Percentiles rank a stretch among this genome's conserved stretches.
Evolutionary conservation across 2,329 filamentous ascomycete genomes (phyloP).

Genomic region (Aspergillus awamori): DNA sequence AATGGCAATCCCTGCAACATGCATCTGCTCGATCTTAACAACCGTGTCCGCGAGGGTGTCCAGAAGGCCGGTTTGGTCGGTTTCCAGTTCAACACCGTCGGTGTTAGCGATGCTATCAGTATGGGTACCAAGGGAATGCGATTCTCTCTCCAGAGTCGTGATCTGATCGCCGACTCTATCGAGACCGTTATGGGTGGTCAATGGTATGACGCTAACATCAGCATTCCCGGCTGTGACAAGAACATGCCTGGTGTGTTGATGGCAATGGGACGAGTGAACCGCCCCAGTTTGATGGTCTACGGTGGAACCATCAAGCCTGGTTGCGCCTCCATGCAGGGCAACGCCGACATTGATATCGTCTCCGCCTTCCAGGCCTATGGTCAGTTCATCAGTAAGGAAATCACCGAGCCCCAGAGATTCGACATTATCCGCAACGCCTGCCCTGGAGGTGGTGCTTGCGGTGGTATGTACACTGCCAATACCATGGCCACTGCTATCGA

Average conservation of each 20-base stretch:
- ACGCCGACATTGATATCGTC: conserved; percentile 84
- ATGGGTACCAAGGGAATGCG: conserved; percentile 99
- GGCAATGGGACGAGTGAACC: conserved; percentile 92
- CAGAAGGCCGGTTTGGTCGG: conserved; percentile 78
- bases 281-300: conserved; percentile 96
- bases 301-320: conserved; percentile 92
- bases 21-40: conserved; percentile 90
- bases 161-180: conserved; percentile 96
- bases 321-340: conserved; percentile 74
- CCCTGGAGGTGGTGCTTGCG: conserved; percentile 79
- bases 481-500: conserved; percentile 76
- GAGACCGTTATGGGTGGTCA: conserved; percentile 99
- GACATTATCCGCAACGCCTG: conserved; percentile 94
- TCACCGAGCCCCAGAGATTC: conserved; percentile 86
- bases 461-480: conserved; percentile 82
- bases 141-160: conserved; percentile 89
- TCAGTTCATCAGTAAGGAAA: conserved; percentile 88
- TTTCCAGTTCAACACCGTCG: conserved; percentile 99
- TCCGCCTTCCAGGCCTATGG: conserved; percentile 98
- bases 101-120: conserved; percentile 94
- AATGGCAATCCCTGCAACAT: conserved; percentile 99
- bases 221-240: conserved; percentile 97
- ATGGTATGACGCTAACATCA: conserved; percentile 98
- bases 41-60: conserved; percentile 73
- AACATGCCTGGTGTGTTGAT: conserved; percentile 96